Percentiles rank a stretch among this genome's conserved stretches.
phyloP scores from a whole-genome alignment of 1,139 yeast genomes.

The Eremothecium cymbalariae region DNA sequence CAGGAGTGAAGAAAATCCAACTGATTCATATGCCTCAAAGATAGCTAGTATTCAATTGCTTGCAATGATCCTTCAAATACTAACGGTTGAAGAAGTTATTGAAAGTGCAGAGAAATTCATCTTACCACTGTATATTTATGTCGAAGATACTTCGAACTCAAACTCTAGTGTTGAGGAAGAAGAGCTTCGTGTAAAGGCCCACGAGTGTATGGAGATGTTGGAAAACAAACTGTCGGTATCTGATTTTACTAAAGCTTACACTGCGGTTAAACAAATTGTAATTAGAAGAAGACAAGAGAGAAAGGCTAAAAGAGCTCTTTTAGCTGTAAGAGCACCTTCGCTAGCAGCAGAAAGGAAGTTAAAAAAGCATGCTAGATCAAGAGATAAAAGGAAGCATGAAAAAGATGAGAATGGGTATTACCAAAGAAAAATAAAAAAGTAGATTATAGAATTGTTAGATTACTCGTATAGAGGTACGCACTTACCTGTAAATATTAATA shows the following conservation, averaged over 20 bases:
- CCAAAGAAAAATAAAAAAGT: slow-evolving; percentile 50
- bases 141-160: slow-evolving; percentile 38
- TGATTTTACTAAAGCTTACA: slow-evolving; percentile 55
- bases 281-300: slow-evolving; percentile 64
- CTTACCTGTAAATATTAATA: too few relatives aligned
- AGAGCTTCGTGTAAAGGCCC: slow-evolving; percentile 52
- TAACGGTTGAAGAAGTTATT: slow-evolving; percentile 36
- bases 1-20: slow-evolving; percentile 53
- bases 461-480: not conserved
- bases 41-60: slow-evolving; percentile 54
- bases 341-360: slow-evolving; percentile 67
- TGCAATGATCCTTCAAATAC: slow-evolving; percentile 49
- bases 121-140: slow-evolving; percentile 51
- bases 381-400: slow-evolving; percentile 68
- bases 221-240: slow-evolving; percentile 68
- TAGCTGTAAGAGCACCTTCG: slow-evolving; percentile 76
- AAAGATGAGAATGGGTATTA: slow-evolving; percentile 74
- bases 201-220: slow-evolving; percentile 62
- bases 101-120: slow-evolving; percentile 43
- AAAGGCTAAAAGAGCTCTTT: slow-evolving; percentile 63
- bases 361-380: slow-evolving; percentile 62
- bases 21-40: slow-evolving; percentile 51
- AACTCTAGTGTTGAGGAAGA: slow-evolving; percentile 33
- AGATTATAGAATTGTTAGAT: not conserved
- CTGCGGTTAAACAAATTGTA: slow-evolving; percentile 55